These are phyloP conservation scores for Teratosphaeria gauchensis DNA, from an alignment of 2,329 filamentous ascomycete species.

Conservation along the genomic window DNA sequence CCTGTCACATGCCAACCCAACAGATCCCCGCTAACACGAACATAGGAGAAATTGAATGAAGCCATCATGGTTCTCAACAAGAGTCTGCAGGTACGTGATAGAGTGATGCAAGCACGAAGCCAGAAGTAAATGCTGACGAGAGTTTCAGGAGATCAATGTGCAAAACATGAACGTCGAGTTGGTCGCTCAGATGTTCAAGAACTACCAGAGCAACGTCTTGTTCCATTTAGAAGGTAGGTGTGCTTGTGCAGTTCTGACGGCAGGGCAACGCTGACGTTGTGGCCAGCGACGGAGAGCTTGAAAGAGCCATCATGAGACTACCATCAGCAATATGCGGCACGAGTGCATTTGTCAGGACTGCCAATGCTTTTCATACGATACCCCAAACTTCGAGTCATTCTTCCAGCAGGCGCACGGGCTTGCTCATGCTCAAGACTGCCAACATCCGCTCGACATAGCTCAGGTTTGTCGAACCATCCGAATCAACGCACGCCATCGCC, in stretches of 20 bases:
- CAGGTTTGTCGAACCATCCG: too few relatives aligned
- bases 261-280: background rate
- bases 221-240: slow-evolving; percentile 84
- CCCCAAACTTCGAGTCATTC: too few relatives aligned
- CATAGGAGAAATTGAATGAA: slow-evolving; percentile 92
- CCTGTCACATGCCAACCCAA: background rate
- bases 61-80: slow-evolving; percentile 88
- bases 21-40: background rate
- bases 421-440: too few relatives aligned
- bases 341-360: background rate
- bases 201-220: slow-evolving; percentile 94
- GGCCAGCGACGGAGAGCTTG: slow-evolving; percentile 5
- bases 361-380: too few relatives aligned
- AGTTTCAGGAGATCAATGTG: slow-evolving; percentile 78
- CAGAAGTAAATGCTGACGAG: background rate
- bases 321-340: background rate
- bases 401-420: too few relatives aligned
- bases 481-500: too few relatives aligned
- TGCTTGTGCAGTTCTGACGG: background rate
- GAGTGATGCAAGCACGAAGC: background rate
- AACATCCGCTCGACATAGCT: too few relatives aligned
- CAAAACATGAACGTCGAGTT: slow-evolving; percentile 99
- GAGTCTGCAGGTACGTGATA: slow-evolving; percentile 59
- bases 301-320: slow-evolving; percentile 4
- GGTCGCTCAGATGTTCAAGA: slow-evolving; percentile 99